These are phyloP conservation scores for Crithidia fasciculata DNA, from an alignment of 208 protist genomes.

Conservation along the genomic window DNA sequence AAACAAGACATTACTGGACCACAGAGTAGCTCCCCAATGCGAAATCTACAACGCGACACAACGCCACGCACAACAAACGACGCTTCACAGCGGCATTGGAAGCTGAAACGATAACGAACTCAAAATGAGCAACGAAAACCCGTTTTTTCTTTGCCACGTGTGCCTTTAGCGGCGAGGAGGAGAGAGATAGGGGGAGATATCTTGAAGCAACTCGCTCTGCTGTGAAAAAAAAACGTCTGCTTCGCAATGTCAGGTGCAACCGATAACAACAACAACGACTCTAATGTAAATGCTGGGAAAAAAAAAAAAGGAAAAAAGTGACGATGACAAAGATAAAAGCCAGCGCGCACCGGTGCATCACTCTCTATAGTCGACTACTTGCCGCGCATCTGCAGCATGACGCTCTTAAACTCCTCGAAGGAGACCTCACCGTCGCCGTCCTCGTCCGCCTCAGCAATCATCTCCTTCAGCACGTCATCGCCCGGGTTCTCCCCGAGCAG, in stretches of 20 bases:
- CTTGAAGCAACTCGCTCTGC: not conserved
- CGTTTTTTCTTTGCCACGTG: no score
- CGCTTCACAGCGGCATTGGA: no score
- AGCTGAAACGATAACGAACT: no score
- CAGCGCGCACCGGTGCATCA: not conserved
- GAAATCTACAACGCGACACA: no score
- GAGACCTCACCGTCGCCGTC: constrained; percentile 96
- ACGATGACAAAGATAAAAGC: constrained; percentile 11
- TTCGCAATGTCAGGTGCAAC: no score
- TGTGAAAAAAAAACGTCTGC: no score
- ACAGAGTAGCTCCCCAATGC: no score
- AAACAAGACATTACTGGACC: no score
- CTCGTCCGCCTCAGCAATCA: constrained; percentile 97
- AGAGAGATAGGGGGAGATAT: not conserved
- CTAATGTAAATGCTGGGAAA: constrained; percentile 22
- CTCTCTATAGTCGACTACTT: constrained; percentile 52
- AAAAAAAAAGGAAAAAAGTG: constrained; percentile 16
- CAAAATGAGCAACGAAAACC: no score
- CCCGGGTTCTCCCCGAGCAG: constrained; percentile 96
- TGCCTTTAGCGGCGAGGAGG: not conserved
- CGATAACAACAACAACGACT: constrained; percentile 2
- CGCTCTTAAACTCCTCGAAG: constrained; percentile 96
- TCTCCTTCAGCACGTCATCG: constrained; percentile 97
- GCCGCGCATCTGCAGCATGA: constrained; percentile 93
- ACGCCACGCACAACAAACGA: no score